Percentiles rank a stretch among this genome's conserved stretches.
Evolutionary conservation across 192 early-diverging fungal species (phyloP).

Genomic region (Endogone sp.): DNA sequence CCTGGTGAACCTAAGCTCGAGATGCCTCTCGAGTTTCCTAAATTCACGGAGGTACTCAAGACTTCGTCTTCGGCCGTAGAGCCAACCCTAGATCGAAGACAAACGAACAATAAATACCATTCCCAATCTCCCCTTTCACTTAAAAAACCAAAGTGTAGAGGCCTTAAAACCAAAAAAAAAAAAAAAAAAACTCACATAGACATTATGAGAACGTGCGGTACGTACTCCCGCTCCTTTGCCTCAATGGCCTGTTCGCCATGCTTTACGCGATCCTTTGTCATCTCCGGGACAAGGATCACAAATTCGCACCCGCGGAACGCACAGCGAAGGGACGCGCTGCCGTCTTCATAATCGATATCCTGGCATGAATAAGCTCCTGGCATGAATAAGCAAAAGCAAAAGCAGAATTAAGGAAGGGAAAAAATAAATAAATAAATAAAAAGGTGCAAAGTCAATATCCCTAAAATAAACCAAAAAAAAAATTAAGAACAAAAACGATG

Average conservation of each 20-base stretch:
- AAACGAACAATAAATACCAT: neutral
- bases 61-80: neutral
- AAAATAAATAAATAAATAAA: too few species aligned
- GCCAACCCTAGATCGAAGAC: neutral
- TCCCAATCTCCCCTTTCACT: neutral
- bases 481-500: too few species aligned
- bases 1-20: neutral
- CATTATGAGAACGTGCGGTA: neutral
- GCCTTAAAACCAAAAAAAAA: too few species aligned
- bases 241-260: neutral
- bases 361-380: too few species aligned
- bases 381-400: too few species aligned
- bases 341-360: neutral
- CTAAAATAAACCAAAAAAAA: too few species aligned
- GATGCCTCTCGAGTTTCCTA: neutral
- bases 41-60: neutral
- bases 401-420: too few species aligned
- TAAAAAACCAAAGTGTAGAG: neutral
- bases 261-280: neutral
- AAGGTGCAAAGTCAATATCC: too few species aligned
- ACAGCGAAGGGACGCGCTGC: neutral
- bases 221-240: neutral
- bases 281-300: neutral
- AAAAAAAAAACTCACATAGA: neutral
- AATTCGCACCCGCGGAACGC: neutral